Conservation (phyloP, 2,329 filamentous ascomycete species). For the Fusarium cyanostomum region DNA sequence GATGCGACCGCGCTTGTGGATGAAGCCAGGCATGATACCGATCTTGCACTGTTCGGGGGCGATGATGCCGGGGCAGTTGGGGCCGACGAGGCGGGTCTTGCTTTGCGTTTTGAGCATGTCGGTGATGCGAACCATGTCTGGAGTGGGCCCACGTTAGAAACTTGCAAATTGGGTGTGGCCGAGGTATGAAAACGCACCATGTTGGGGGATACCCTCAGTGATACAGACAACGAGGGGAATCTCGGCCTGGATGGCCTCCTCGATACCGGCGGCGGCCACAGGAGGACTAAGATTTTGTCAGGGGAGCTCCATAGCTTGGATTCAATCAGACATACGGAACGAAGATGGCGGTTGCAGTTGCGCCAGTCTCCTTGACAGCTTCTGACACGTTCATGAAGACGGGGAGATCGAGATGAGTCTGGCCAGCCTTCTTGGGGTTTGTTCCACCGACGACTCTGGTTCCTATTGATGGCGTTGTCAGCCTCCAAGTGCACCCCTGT, state of each 20-base stretch:
- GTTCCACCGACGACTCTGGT: slow-evolving; percentile 98
- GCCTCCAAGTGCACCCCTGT: slow-evolving; percentile 35
- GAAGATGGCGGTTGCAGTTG: slow-evolving; percentile 93
- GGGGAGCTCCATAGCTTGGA: slow-evolving; percentile 11
- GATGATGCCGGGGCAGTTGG: slow-evolving; percentile 99
- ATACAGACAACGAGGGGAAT: slow-evolving; percentile 96
- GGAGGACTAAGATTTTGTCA: slow-evolving; percentile 72
- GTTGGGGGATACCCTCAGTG: slow-evolving; percentile 97
- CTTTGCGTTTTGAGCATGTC: slow-evolving; percentile 96
- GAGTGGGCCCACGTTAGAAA: slow-evolving; percentile 27
- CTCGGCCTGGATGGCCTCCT: slow-evolving; percentile 94
- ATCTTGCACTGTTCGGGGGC: slow-evolving; percentile 98
- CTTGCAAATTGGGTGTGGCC: slow-evolving; percentile 8
- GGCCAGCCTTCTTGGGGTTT: slow-evolving; percentile 98
- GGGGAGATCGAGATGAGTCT: slow-evolving; percentile 86
- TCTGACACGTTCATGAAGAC: slow-evolving; percentile 93
- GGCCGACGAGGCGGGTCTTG: slow-evolving; percentile 96
- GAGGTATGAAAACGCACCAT: slow-evolving; percentile 68
- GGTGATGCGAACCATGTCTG: slow-evolving; percentile 99
- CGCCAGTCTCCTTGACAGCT: slow-evolving; percentile 88
- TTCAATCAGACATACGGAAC: slow-evolving; percentile 74
- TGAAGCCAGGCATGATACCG: slow-evolving; percentile 99
- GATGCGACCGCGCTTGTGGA: slow-evolving; percentile 99
- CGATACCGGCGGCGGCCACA: slow-evolving; percentile 91
- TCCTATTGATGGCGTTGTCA: slow-evolving; percentile 61